phyloP scores from a whole-genome alignment of 495 filamentous ascomycete species.

The Parathielavia appendiculata region DNA sequence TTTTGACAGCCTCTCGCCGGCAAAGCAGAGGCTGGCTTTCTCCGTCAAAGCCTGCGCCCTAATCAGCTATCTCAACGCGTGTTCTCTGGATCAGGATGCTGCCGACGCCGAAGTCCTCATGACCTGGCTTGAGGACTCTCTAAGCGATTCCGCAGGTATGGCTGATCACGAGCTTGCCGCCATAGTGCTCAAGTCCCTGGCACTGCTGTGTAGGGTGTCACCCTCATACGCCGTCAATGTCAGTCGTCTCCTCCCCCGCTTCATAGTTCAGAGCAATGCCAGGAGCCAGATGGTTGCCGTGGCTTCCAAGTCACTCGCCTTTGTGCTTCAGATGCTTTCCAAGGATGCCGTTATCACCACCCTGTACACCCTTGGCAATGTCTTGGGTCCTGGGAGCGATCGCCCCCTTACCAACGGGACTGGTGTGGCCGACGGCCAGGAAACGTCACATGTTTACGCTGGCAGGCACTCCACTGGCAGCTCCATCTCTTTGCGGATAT shows the following conservation, averaged over 20 bases:
- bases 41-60: slow-evolving; percentile 77
- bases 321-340: slow-evolving; percentile 70
- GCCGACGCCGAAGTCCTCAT: slow-evolving; percentile 77
- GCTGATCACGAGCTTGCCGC: slow-evolving; percentile 65
- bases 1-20: slow-evolving; percentile 78
- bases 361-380: slow-evolving; percentile 88
- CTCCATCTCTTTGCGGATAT: slow-evolving; percentile 66
- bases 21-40: slow-evolving; percentile 81
- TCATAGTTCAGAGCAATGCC: slow-evolving; percentile 75
- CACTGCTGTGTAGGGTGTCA: slow-evolving; percentile 69
- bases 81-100: slow-evolving; percentile 68
- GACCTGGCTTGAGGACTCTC: slow-evolving; percentile 75
- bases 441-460: slow-evolving; percentile 42
- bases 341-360: slow-evolving; percentile 93
- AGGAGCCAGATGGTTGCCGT: slow-evolving; percentile 59
- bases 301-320: slow-evolving; percentile 76
- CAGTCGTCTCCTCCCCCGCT: slow-evolving; percentile 74
- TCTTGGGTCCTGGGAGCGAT: slow-evolving; percentile 66
- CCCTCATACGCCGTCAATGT: slow-evolving; percentile 66
- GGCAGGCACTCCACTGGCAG: slow-evolving; percentile 63
- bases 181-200: slow-evolving; percentile 73
- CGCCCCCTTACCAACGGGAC: slow-evolving; percentile 34
- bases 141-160: slow-evolving; percentile 76
- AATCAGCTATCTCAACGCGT: slow-evolving; percentile 80
- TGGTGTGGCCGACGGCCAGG: slow-evolving; percentile 35